phyloP scores from a whole-genome alignment of 2,329 filamentous ascomycete species.

The Colletotrichum tamarilloi region DNA sequence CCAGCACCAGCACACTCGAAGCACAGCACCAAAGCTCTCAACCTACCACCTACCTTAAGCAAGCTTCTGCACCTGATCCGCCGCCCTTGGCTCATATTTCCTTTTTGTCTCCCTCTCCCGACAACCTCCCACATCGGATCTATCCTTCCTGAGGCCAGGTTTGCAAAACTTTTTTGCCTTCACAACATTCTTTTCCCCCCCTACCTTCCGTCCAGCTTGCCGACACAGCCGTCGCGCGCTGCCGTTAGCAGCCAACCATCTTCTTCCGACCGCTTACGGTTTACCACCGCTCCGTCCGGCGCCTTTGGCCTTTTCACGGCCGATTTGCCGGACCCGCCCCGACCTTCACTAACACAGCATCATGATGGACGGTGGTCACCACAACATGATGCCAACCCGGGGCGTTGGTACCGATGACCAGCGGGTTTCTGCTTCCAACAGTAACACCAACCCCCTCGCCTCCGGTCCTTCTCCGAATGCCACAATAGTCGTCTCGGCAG shows the following conservation, averaged over 20 bases:
- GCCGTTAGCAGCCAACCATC: conserved; percentile 10
- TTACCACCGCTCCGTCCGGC: conserved; percentile 20
- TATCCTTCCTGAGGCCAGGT: conserved; percentile 9
- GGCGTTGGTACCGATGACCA: conserved; percentile 16
- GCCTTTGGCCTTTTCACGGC: conserved; percentile 22
- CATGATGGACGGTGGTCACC: conserved; percentile 4
- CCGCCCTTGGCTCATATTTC: conserved; percentile 20
- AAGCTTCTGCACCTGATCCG: neutral
- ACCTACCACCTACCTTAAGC: no score
- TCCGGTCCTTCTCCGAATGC: conserved; percentile 15
- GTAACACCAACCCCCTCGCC: neutral
- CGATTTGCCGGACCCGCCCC: conserved; percentile 34
- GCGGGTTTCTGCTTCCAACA: conserved; percentile 6
- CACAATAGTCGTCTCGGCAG: conserved; percentile 25
- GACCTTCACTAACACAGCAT: conserved; percentile 11
- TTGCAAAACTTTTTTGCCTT: conserved; percentile 4
- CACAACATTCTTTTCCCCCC: neutral
- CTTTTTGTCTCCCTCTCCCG: conserved; percentile 23
- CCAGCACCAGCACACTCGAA: no score
- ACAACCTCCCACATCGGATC: conserved; percentile 26
- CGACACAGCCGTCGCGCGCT: neutral
- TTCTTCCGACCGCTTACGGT: neutral
- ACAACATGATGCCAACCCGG: conserved; percentile 1
- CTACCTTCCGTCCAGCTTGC: neutral
- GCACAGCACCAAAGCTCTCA: no score